Percentiles rank a stretch among this genome's conserved stretches.
phyloP scores from a whole-genome alignment of 768 basidiomycete genomes.

The Cantharellus anzutake region DNA sequence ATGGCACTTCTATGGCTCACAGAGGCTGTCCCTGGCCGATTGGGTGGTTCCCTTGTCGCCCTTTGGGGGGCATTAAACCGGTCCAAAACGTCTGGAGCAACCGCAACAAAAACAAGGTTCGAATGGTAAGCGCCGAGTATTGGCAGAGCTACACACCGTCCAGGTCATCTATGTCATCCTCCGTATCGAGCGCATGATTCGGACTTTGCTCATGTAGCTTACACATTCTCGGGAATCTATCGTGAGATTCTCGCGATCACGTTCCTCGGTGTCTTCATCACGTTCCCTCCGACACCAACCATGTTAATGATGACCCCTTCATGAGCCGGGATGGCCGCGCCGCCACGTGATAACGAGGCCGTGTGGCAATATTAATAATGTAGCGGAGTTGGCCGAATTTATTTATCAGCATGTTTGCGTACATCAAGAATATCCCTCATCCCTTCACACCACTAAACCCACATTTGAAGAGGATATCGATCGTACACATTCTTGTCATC shows the following conservation, averaged over 20 bases:
- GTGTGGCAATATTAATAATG: too few relatives aligned
- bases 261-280: too few relatives aligned
- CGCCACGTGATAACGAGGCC: too few relatives aligned
- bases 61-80: constrained; percentile 19
- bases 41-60: constrained; percentile 7
- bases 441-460: constrained; percentile 29
- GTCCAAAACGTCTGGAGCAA: constrained; percentile 28
- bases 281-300: too few relatives aligned
- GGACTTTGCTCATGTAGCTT: too few relatives aligned
- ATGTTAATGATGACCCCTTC: too few relatives aligned
- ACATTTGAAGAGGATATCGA: constrained; percentile 66
- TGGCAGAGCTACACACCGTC: constrained; percentile 25
- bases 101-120: constrained; percentile 7
- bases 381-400: too few relatives aligned
- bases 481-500: constrained; percentile 85
- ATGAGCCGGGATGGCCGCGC: too few relatives aligned
- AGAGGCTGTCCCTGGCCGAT: constrained; percentile 10
- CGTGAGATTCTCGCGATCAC: too few relatives aligned
- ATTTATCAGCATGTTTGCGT: too few relatives aligned
- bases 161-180: constrained; percentile 53
- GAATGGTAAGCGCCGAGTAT: neutral
- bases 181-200: constrained; percentile 12
- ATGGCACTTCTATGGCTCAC: constrained; percentile 1
- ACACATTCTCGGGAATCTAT: too few relatives aligned
- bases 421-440: too few relatives aligned